Conservation (phyloP, 1,284 basidiomycete species). For the Dichomitus squalens region DNA sequence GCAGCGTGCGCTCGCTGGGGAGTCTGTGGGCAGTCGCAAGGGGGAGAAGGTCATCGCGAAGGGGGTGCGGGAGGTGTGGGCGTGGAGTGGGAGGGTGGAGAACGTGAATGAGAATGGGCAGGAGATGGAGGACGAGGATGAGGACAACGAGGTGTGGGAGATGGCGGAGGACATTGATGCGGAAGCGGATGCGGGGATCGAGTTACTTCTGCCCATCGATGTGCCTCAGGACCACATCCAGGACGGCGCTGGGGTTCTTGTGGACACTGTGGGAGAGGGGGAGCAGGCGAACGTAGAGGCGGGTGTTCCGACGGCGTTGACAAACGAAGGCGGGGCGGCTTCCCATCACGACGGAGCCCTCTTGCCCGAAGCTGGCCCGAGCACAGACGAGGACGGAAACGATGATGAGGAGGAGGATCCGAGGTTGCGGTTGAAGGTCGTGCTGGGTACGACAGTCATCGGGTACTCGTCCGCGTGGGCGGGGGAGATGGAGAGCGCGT, state of each 20-base stretch:
- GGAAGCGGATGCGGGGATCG: not conserved
- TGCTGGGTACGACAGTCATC: constrained; percentile 16
- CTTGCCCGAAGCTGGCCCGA: not conserved
- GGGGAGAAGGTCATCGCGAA: constrained; percentile 10
- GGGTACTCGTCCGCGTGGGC: constrained; percentile 13
- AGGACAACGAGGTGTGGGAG: not conserved
- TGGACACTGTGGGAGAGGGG: too few relatives aligned
- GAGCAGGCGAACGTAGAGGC: too few relatives aligned
- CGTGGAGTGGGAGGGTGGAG: not conserved
- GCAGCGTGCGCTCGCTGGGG: constrained; percentile 8
- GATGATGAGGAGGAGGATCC: not conserved
- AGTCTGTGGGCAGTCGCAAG: constrained; percentile 11
- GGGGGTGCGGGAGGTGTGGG: not conserved
- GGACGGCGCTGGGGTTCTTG: too few relatives aligned
- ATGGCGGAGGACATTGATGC: not conserved
- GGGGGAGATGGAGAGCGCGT: constrained; percentile 12
- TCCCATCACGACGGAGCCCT: not conserved
- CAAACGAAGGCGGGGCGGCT: too few relatives aligned
- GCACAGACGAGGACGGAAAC: not conserved
- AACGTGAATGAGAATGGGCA: not conserved
- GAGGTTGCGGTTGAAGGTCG: constrained; percentile 6
- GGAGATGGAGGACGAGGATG: not conserved
- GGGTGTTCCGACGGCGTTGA: too few relatives aligned
- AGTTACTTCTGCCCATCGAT: not conserved
- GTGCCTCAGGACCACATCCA: too few relatives aligned